Evolutionary conservation across 177 flowering plant species (phyloP).

Genomic region (Vitis hybrid): DNA sequence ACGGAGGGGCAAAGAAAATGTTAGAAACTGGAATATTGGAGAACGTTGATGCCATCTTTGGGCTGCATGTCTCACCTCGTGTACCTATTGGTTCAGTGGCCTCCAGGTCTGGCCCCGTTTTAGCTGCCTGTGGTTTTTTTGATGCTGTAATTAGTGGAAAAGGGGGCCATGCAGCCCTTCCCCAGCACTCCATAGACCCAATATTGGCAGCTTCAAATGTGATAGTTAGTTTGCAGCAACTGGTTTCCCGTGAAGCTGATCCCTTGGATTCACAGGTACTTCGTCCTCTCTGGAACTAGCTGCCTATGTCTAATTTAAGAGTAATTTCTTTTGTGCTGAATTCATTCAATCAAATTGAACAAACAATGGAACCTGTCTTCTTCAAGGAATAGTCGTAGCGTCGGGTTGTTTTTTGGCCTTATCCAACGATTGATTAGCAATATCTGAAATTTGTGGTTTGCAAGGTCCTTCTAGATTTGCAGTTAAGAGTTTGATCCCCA

Average conservation of each 20-base stretch:
- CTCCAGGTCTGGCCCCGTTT: constrained; percentile 56
- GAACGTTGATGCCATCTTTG: constrained; percentile 72
- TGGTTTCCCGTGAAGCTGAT: constrained; percentile 83
- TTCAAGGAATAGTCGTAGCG: no score
- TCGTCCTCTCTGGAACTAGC: not conserved
- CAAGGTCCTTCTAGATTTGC: no score
- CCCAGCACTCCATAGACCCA: constrained; percentile 77
- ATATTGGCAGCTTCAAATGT: constrained; percentile 79
- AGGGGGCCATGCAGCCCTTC: constrained; percentile 86
- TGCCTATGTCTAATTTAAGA: not conserved
- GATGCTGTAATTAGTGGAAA: constrained; percentile 71
- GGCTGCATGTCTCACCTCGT: constrained; percentile 37
- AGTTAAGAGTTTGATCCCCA: no score
- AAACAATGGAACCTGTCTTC: no score
- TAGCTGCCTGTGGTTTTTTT: constrained; percentile 69
- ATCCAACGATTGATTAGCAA: no score
- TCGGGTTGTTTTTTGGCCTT: no score
- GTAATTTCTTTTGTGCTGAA: no score
- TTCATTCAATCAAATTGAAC: no score
- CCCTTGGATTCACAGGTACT: constrained; percentile 72
- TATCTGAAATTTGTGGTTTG: no score
- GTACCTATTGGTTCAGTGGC: constrained; percentile 44
- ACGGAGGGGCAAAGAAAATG: constrained; percentile 71
- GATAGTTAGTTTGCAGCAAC: constrained; percentile 68
- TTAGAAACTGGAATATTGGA: constrained; percentile 59